Base-by-base conservation (phyloP, 805 yeast species). In the Candida caryicola region DNA sequence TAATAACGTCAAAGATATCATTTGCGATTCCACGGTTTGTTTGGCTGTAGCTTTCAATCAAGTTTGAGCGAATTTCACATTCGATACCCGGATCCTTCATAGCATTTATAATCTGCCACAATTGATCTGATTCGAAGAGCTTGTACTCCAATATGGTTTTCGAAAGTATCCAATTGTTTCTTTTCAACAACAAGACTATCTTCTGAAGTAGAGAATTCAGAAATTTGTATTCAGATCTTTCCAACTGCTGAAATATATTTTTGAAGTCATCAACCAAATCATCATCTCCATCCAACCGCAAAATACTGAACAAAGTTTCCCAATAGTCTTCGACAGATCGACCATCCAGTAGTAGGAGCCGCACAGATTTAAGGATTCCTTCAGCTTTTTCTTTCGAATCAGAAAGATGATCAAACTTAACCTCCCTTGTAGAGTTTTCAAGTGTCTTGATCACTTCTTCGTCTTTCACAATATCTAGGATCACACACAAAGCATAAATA, bases 141-240 rank as follows among this genome's bases (percentile, higher is more conserved):
- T 36, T 27, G 18, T 47, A 47, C 44, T 45, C 29, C 43, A 36
- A 74, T 54, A 77, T 55, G 7, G 69, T 54, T 8, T 54, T 43
- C 2, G 77, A 62, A 9, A 72, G 54, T 17, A 60, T 54, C 15
- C 51, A 18, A 39, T 73, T 74, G 5, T 69, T 69, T 35, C 55
- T 59, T 33, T 50, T 60, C 36, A 76, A 61, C 39, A 10, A 21
- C 10, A 7, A 10, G 25, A 21, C 25, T 21, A 21, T 21, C 25
- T 10, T 21, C 10, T 21, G 25, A 10, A 21, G 7, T 7, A 21
- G 7, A 10, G 25, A 7, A 21, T 7, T 21, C 10, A 7, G 9
- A 21, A 21, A 7, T 21, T 7, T 7, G 10, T 21, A 21, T 10
- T 10, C 10, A 3, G 32, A 21, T 4, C 53, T 17, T 2, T 34